Evolutionary conservation across 2,329 filamentous ascomycete species (phyloP), one percentile per base, ranked within the genome.

Genomic region (Fusarium sp.): DNA sequence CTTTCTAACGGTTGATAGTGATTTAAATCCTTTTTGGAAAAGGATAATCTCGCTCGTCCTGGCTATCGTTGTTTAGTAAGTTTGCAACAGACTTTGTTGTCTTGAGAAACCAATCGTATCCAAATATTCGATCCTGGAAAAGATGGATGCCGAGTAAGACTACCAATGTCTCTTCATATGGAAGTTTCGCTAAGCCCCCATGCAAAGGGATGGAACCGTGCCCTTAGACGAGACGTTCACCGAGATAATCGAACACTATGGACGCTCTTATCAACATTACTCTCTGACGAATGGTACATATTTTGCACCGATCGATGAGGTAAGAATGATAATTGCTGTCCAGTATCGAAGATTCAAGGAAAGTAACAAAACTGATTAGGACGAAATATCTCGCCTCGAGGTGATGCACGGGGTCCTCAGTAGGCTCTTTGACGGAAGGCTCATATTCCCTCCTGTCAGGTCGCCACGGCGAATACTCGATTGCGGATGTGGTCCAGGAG

Each of bases 301-400:
- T 76, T 90, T 92, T 71, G 87, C 83, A 44, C 92, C 92, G 11
- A 83, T 92, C 59, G 92, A 93, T 75, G 90, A 93, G 84, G 92
- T 92, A 83, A 72, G 80, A 72, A 29, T 31, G 58, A 35, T 28
- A 21, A 31, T 41, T 21, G 11, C 38, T n/a, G 24, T 49, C 38
- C 31, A 33, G n/a, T 37, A 44, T n/a, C 54, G 33, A 47, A 53
- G 46, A 26, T 65, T 49, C 26, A 53, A 24, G 24, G 54, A 50
- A 50, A 31, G 41, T 73, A 60, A 70, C 66, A 42, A n/a, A 11
- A 47, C 42, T 35, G 18, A n/a, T 15, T 59, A 93, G 91, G 87
- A 90, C 73, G 92, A 94, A 79, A 84, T 86, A 61, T 85, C 91
- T 66, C 86, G 91, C 54, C 84, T 92, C 61, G 86, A 88, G 57